These are phyloP conservation scores for Phylloporus sp. DNA, from an alignment of 768 basidiomycete species.

Conservation along the genomic window DNA sequence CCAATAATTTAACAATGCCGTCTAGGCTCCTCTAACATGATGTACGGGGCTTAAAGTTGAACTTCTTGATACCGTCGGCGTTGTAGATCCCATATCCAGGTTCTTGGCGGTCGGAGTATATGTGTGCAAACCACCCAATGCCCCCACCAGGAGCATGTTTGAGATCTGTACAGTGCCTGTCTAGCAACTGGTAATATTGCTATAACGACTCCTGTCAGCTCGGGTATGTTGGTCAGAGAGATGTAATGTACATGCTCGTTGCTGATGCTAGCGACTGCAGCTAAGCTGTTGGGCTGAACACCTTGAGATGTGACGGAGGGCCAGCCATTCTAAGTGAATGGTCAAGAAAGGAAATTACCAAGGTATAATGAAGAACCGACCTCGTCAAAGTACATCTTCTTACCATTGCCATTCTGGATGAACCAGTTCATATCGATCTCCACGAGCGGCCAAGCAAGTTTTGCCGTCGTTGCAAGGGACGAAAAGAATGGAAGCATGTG, in stretches of 20 bases:
- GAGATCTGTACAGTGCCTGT: constrained; percentile 56
- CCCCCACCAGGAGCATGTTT: constrained; percentile 57
- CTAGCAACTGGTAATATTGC: constrained; percentile 59
- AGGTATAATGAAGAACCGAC: constrained; percentile 29
- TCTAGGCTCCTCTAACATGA: constrained; percentile 40
- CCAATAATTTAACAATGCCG: neutral
- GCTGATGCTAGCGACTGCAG: constrained; percentile 55
- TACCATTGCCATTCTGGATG: constrained; percentile 52
- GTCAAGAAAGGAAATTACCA: neutral
- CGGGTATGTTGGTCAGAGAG: neutral
- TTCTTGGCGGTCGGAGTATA: constrained; percentile 61
- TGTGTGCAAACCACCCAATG: constrained; percentile 79
- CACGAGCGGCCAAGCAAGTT: constrained; percentile 59
- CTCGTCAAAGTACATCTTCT: constrained; percentile 74
- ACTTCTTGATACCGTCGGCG: constrained; percentile 46
- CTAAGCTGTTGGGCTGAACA: constrained; percentile 60
- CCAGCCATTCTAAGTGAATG: constrained; percentile 63
- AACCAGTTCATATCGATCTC: constrained; percentile 62
- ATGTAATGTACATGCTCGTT: constrained; percentile 50
- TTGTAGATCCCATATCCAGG: constrained; percentile 71
- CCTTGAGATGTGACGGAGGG: constrained; percentile 57
- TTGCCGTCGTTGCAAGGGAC: constrained; percentile 34
- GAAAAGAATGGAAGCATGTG: constrained; percentile 72
- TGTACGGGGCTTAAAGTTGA: constrained; percentile 59
- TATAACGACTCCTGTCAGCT: constrained; percentile 1